Base-by-base conservation (phyloP, 176 grass and related monocot species). In the Elaeis guineensis region DNA sequence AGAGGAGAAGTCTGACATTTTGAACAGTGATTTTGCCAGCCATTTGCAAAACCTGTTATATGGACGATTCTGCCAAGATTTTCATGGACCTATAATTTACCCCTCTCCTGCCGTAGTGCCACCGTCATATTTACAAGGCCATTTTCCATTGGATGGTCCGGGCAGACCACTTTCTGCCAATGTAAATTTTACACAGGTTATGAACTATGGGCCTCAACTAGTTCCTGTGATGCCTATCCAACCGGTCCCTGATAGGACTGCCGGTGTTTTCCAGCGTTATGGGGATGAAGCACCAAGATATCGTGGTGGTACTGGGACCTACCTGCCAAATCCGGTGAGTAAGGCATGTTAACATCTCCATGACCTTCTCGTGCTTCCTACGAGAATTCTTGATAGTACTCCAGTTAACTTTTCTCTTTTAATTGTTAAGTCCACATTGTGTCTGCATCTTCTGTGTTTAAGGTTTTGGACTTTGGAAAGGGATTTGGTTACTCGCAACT, bases 271-370 rank as follows among this genome's bases (percentile, higher is more conserved):
- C 35, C 83, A 75, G 25, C 70, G 67, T 55, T 74, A 71, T 57
- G 61, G 62, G 50, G 83, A 87, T 70, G 83, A 95, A 77, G 70
- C 77, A 44, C 75, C 83, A n/a, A 95, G 77, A 84, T 84, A 78
- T 74, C 91, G 80, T 84, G 86, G 63, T 58, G 91, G 91, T 75
- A 95, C 91, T 16, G 91, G 91, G 81, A 95, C 86, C 23, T 95
- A 84, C 64, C 64, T 95, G 52, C 91, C 91, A 44, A 95, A 79
- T 73, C 83, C 83, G 83, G 91, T 95, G 87, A 95, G 90, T 63
- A 19, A 3, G 35, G 7, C 32, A 9, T 35, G 11, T 35, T 35
- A 44, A 12, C 35, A 9, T 44, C 11, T 44, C 35, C 35, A 44
- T 44, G 35, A 44, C 35, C 11, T 44, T 11, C 8, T 9, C 7